Base-by-base conservation (phyloP, 495 filamentous ascomycete species). In the Penicillium arizonense region DNA sequence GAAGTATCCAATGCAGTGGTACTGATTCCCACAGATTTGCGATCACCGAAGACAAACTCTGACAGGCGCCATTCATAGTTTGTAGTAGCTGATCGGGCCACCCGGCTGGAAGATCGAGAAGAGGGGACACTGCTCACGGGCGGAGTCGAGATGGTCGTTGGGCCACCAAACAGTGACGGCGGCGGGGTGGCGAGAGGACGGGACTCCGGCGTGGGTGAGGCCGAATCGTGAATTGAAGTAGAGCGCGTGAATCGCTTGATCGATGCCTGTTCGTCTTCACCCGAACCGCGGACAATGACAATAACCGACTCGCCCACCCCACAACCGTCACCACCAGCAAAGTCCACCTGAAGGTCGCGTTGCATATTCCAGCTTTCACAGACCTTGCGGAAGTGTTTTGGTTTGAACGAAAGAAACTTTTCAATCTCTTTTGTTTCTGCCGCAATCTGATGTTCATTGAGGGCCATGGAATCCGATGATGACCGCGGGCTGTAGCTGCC, bases 301-400 rank as follows among this genome's bases (percentile, higher is more conserved):
- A 95, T 74, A 6, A 95, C 67, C 13, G 74, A 77, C 66, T 96
- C 91, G 21, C 90, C 90, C 34, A 82, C 83, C 11, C 83, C 83
- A 40, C 76, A 71, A 13, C 84, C 80, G 68, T 95, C 90, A 55
- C 87, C 88, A 40, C 84, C 84, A 21, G 87, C 87, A 71, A 96
- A 98, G 65, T 98, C 94, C 7, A 96, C 88, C 62, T 91, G 86
- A 16, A 97, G 68, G 43, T 78, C 86, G 46, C 91, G 83, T 47
- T 85, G 82, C 92, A 97, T 97, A 58, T 96, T 87, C 94, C 95
- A 97, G 3, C 87, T 86, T 47, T 87, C 75, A 68, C 89, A 97
- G 7, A 83, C 72, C 58, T 86, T 88, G 21, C 81, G 85, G 70
- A 92, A 97, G 56, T 91, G 82, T 34, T 82, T 80, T 13, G 91